phyloP scores from a whole-genome alignment of 805 yeast genomes.

The Candida vaughaniae region DNA sequence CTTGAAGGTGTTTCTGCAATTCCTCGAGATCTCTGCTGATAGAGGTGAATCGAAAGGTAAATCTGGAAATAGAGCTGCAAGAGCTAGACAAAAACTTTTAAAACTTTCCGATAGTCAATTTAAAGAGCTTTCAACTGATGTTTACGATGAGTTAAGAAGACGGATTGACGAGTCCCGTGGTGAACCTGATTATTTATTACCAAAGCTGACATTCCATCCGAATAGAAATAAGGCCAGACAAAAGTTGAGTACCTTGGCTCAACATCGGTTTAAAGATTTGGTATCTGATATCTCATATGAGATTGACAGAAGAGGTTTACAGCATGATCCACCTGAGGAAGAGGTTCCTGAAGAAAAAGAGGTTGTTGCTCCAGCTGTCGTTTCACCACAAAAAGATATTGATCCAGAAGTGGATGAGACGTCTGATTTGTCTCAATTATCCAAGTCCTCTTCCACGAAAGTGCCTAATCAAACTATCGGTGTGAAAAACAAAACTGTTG shows the following conservation, averaged over 20 bases:
- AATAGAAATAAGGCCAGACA: conserved; percentile 95
- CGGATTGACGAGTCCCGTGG: conserved; percentile 61
- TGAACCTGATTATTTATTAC: conserved; percentile 63
- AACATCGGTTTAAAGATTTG: conserved; percentile 80
- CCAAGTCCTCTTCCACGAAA: conserved; percentile 1
- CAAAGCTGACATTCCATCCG: conserved; percentile 77
- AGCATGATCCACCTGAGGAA: conserved; percentile 19
- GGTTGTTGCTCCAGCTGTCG: not conserved
- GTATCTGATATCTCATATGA: conserved; percentile 87
- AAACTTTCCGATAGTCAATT: conserved; percentile 76
- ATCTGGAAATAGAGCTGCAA: conserved; percentile 60
- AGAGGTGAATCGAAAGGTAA: conserved; percentile 34
- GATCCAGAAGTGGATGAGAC: not conserved
- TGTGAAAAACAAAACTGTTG: conserved; percentile 63
- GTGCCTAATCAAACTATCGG: conserved; percentile 31
- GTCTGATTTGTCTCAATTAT: not conserved
- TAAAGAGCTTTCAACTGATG: conserved; percentile 88
- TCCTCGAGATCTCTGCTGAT: conserved; percentile 51
- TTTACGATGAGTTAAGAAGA: conserved; percentile 86
- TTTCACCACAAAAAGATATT: not conserved
- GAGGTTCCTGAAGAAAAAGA: not conserved
- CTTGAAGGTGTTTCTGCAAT: conserved; percentile 50
- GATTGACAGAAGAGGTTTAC: conserved; percentile 72
- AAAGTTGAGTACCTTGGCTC: conserved; percentile 82
- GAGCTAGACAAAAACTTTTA: conserved; percentile 82